These are phyloP conservation scores for Samsoniella hepiali DNA, from an alignment of 2,329 filamentous ascomycete species.

Conservation along the genomic window DNA sequence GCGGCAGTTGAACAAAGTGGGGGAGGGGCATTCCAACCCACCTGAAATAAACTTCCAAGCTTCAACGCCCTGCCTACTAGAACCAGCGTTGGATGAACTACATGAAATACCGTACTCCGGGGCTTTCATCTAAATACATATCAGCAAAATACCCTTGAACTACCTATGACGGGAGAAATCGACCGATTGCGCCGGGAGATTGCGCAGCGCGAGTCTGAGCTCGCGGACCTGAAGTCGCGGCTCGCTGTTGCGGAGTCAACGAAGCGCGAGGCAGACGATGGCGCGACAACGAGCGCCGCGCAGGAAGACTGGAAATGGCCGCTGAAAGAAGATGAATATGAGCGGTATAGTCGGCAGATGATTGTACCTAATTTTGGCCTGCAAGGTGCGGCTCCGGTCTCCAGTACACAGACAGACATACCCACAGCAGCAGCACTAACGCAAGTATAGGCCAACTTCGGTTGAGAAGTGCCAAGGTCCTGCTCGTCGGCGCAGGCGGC, in stretches of 20 bases:
- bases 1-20: slow-evolving; percentile 6
- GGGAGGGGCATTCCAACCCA: slow-evolving; percentile 10
- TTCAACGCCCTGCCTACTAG: not conserved
- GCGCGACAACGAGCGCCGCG: slow-evolving; percentile 9
- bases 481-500: slow-evolving; percentile 84
- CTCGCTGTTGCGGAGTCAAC: slow-evolving; percentile 41
- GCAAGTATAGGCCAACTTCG: slow-evolving; percentile 64
- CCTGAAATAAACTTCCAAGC: slow-evolving; percentile 8
- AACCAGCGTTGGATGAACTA: not conserved
- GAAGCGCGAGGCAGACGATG: slow-evolving; percentile 10
- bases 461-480: slow-evolving; percentile 65
- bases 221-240: slow-evolving; percentile 43
- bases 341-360: slow-evolving; percentile 84
- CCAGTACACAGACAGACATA: not conserved
- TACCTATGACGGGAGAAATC: slow-evolving; percentile 21
- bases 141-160: too few relatives aligned
- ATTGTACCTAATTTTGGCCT: slow-evolving; percentile 81
- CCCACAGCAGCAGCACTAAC: slow-evolving; percentile 1
- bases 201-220: slow-evolving; percentile 44
- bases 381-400: slow-evolving; percentile 49
- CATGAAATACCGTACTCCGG: not conserved
- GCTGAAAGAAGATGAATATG: slow-evolving; percentile 69
- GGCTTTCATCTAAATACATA: not conserved
- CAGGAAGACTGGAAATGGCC: slow-evolving; percentile 57
- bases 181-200: slow-evolving; percentile 48